phyloP scores from a whole-genome alignment of 768 basidiomycete species.

The Myochromella boudieri region DNA sequence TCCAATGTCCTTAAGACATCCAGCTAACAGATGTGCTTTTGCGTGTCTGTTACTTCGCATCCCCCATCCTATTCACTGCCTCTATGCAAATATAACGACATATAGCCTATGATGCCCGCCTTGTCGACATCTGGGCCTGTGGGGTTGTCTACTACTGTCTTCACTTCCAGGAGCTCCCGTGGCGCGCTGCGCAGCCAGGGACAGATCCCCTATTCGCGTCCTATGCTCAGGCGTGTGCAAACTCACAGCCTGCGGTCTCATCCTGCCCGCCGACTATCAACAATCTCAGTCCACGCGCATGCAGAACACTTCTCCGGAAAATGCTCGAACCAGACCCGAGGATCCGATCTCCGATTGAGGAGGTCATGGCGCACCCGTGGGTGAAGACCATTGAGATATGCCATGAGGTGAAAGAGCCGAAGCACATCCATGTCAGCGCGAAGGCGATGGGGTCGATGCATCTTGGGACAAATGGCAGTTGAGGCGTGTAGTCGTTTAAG shows the following conservation, averaged over 20 bases:
- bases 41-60: slow-evolving; percentile 20
- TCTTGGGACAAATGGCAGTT: slow-evolving; percentile 22
- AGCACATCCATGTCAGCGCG: slow-evolving; percentile 72
- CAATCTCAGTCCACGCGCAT: slow-evolving; percentile 85
- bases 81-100: not conserved
- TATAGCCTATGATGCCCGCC: slow-evolving; percentile 92
- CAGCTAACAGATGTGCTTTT: slow-evolving; percentile 38
- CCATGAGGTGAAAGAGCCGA: slow-evolving; percentile 58
- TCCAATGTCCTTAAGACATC: slow-evolving; percentile 24
- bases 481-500: not conserved
- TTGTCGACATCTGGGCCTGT: slow-evolving; percentile 97
- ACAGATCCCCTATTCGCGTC: slow-evolving; percentile 78
- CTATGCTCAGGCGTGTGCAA: slow-evolving; percentile 63
- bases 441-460: slow-evolving; percentile 57
- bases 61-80: slow-evolving; percentile 6
- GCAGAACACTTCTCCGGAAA: slow-evolving; percentile 77
- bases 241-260: slow-evolving; percentile 42
- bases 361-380: slow-evolving; percentile 79
- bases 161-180: slow-evolving; percentile 96
- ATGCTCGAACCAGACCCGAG: slow-evolving; percentile 97
- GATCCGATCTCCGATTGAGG: slow-evolving; percentile 72
- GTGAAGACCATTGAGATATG: slow-evolving; percentile 82
- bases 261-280: slow-evolving; percentile 71
- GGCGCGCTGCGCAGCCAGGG: slow-evolving; percentile 85
- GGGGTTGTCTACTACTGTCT: slow-evolving; percentile 98